These are phyloP conservation scores for Fusarium phyllophilum DNA, from an alignment of 2,329 filamentous ascomycete genomes.

Conservation along the genomic window DNA sequence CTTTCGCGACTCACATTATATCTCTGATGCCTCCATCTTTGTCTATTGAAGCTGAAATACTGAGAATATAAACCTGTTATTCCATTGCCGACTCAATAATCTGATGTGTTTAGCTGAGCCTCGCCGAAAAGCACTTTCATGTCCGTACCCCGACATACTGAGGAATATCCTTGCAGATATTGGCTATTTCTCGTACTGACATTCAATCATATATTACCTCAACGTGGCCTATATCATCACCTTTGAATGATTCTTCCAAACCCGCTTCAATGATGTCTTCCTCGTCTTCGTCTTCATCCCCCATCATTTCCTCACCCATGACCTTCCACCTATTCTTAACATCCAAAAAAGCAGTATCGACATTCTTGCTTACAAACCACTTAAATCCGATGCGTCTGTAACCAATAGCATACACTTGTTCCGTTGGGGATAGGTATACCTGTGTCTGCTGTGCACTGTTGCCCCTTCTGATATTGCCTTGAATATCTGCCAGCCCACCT, in stretches of 20 bases:
- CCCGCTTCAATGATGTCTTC: neutral
- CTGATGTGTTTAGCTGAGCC: too few species aligned
- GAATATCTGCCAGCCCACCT: neutral
- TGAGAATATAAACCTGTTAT: too few species aligned
- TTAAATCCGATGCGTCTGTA: neutral
- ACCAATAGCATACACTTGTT: neutral
- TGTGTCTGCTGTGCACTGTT: neutral
- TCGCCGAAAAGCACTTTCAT: too few species aligned
- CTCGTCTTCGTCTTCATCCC: neutral
- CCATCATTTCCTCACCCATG: neutral
- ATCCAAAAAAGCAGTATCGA: neutral
- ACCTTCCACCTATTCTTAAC: neutral
- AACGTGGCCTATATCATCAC: fast-evolving
- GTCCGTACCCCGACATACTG: too few species aligned
- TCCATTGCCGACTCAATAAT: too few species aligned
- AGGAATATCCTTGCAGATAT: too few species aligned
- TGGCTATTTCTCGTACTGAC: too few species aligned
- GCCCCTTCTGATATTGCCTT: fast-evolving
- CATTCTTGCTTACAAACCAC: neutral
- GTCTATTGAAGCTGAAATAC: too few species aligned
- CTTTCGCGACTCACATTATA: too few species aligned
- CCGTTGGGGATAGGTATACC: neutral
- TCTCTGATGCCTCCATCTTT: too few species aligned
- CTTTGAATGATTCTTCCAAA: fast-evolving
- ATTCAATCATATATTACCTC: neutral